Conservation (phyloP, 768 basidiomycete genomes). For the Boletus pseudo-olivaceus region DNA sequence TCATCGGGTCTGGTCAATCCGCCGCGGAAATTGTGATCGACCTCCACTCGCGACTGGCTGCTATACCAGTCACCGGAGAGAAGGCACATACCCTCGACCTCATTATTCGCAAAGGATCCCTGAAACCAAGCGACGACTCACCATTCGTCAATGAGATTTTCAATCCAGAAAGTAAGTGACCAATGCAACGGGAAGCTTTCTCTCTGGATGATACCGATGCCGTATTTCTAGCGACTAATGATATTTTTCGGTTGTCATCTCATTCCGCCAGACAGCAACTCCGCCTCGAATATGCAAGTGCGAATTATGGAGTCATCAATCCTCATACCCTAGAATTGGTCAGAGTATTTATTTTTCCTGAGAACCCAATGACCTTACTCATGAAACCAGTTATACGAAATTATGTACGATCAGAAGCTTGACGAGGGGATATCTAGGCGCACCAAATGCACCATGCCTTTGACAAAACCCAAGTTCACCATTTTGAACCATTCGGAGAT, state of each 20-base stretch:
- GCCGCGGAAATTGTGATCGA: slow-evolving; percentile 47
- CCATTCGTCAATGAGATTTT: slow-evolving; percentile 56
- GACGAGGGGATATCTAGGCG: slow-evolving; percentile 41
- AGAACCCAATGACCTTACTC: background rate
- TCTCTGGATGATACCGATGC: background rate
- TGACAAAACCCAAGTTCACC: slow-evolving; percentile 29
- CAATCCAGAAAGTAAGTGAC: slow-evolving; percentile 42
- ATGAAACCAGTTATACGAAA: slow-evolving; percentile 41
- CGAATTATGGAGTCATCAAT: slow-evolving; percentile 55
- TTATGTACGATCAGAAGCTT: slow-evolving; percentile 49
- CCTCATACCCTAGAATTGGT: slow-evolving; percentile 43
- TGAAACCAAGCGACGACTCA: slow-evolving; percentile 51
- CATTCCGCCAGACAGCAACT: slow-evolving; percentile 34
- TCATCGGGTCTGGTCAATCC: slow-evolving; percentile 49
- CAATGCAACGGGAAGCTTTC: background rate
- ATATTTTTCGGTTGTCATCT: slow-evolving; percentile 37
- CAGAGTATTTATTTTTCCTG: slow-evolving; percentile 9
- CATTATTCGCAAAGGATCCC: slow-evolving; percentile 47
- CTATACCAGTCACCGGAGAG: slow-evolving; percentile 24
- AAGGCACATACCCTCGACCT: slow-evolving; percentile 43
- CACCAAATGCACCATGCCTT: slow-evolving; percentile 12
- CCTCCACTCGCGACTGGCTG: slow-evolving; percentile 37
- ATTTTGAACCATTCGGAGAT: slow-evolving; percentile 39
- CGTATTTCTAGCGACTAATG: slow-evolving; percentile 36
- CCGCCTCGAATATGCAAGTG: slow-evolving; percentile 43